Base-by-base conservation (phyloP, 305 asterid species). In the Andrographis paniculata region DNA sequence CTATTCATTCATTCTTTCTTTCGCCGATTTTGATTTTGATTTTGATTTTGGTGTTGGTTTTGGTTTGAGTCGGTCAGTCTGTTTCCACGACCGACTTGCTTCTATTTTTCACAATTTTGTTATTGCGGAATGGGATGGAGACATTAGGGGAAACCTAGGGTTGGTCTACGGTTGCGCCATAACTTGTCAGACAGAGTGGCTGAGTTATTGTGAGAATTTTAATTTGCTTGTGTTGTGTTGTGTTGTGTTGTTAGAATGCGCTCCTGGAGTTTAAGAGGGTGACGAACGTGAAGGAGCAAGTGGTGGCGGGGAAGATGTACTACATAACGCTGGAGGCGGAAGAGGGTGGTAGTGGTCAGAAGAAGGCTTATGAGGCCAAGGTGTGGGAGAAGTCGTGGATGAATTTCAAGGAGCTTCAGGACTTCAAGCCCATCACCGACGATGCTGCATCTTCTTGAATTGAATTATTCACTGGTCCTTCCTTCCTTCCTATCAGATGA, bases 321-420 rank as follows among this genome's bases (percentile, higher is more conserved):
- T 55, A 73, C 45, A 50, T 82, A 50, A 76, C 85, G 5, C 59
- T 75, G 28, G 88, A 78, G 60, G 85, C 52, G 1, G 63, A 42
- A n/a, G 80, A 75, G 0, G 79, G 69, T 1, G 72, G 59, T 4
- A 77, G 69, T 1, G 72, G 59, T 4, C 27, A 63, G 55, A 68
- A 55, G 42, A 71, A 78, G 41, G 68, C 54, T 6, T 82, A 82
- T 31, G 93, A 75, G 61, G 78, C 93, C 11, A 75, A 76, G 69
- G 80, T 82, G 10, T 82, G 79, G 93, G 88, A 68, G 54, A 75
- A 76, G 73, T 71, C 77, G 27, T 82, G 80, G 85, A 19, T 59
- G 74, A 63, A 76, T 49, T 76, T 82, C 75, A 78, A 73, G 75
- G 74, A 78, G 57, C 49, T 78, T 17, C 72, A 78, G 64, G 83